Percentiles rank a stretch among this genome's conserved stretches.
Evolutionary conservation across 306 rosid genomes (phyloP).

Genomic region (Ormosia semicastrata): DNA sequence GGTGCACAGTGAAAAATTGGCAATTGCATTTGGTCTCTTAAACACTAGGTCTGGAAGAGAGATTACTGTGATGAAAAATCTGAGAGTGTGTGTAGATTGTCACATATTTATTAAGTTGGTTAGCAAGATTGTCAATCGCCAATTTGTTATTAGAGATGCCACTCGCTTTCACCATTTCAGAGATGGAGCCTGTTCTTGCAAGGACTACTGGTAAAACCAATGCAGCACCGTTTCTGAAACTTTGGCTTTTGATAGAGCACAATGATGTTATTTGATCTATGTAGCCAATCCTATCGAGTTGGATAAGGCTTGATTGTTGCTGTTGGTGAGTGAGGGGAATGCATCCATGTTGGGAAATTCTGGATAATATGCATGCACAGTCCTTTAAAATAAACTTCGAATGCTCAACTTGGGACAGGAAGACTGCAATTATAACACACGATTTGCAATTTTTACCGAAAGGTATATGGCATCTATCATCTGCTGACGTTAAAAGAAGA

Average conservation of each 20-base stretch:
- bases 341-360: slow-evolving; percentile 9
- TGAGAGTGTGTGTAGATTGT: slow-evolving; percentile 82
- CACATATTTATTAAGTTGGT: slow-evolving; percentile 75
- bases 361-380: not conserved
- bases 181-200: slow-evolving; percentile 82
- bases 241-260: slow-evolving; percentile 8
- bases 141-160: slow-evolving; percentile 77
- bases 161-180: slow-evolving; percentile 88
- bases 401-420: slow-evolving; percentile 4
- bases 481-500: not conserved
- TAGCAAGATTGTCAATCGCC: slow-evolving; percentile 73
- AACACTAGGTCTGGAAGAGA: slow-evolving; percentile 58
- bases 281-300: not conserved
- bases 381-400: not conserved
- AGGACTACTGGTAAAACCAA: slow-evolving; percentile 70
- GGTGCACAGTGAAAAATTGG: slow-evolving; percentile 82
- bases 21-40: slow-evolving; percentile 67
- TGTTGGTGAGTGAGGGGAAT: not conserved
- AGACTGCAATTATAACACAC: not conserved
- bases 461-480: not conserved
- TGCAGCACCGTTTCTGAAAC: not conserved
- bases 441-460: not conserved
- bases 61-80: slow-evolving; percentile 75
- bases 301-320: not conserved
- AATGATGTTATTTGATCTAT: not conserved